Conservation (phyloP, 139 green algal species). For the Zygnema circumcarinatum region DNA sequence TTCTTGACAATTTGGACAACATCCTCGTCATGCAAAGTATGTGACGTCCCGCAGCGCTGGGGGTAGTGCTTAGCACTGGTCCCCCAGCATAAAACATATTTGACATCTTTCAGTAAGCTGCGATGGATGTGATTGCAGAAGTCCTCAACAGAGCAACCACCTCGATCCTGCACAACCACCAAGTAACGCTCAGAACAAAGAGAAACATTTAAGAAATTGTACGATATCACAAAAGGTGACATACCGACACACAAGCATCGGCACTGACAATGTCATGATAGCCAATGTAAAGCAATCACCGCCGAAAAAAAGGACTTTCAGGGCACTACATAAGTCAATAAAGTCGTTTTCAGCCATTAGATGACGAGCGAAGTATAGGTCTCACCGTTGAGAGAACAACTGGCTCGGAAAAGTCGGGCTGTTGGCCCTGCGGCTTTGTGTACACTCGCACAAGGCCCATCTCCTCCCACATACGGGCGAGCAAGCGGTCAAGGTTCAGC, state of each 20-base stretch:
- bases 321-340: too few species aligned
- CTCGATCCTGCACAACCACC: conserved; percentile 73
- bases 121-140: conserved; percentile 82
- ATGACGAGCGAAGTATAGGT: too few species aligned
- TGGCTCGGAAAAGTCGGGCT: conserved; percentile 95
- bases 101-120: conserved; percentile 80
- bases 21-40: conserved; percentile 74
- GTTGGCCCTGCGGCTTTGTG: conserved; percentile 92
- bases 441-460: conserved; percentile 95
- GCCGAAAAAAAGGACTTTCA: too few species aligned
- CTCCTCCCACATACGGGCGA: conserved; percentile 92
- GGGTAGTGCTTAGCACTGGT: conserved; percentile 92
- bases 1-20: conserved; percentile 93
- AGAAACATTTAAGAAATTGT: too few species aligned
- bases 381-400: conserved; percentile 72
- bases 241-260: too few species aligned
- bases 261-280: too few species aligned
- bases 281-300: too few species aligned
- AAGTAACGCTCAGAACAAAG: neutral
- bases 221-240: too few species aligned
- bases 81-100: conserved; percentile 97
- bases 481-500: conserved; percentile 93
- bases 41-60: conserved; percentile 77
- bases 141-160: conserved; percentile 80
- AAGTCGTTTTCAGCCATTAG: too few species aligned